Conservation (phyloP, 1,284 basidiomycete species). For the Ganoderma multipileum region DNA sequence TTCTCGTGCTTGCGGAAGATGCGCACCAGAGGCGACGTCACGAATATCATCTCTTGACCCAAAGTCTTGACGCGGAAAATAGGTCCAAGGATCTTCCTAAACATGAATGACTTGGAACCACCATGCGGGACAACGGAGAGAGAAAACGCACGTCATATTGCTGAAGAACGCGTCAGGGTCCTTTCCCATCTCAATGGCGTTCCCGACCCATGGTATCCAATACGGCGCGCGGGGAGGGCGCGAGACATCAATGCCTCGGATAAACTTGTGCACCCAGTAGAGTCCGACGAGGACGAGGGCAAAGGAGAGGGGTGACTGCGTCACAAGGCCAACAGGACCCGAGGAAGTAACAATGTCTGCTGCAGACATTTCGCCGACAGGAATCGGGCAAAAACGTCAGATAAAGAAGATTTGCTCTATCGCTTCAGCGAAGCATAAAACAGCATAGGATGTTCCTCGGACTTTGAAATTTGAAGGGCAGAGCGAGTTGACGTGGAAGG, state of each 20-base stretch:
- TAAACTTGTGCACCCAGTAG: slow-evolving; percentile 22
- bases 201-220: slow-evolving; percentile 36
- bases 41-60: slow-evolving; percentile 27
- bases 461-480: no score
- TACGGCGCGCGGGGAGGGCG: slow-evolving; percentile 35
- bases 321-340: slow-evolving; percentile 12
- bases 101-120: background rate
- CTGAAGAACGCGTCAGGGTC: slow-evolving; percentile 32
- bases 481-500: no score
- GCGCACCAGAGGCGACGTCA: slow-evolving; percentile 30
- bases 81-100: slow-evolving; percentile 28
- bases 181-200: slow-evolving; percentile 30
- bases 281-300: slow-evolving; percentile 19
- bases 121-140: background rate
- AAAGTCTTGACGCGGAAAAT: slow-evolving; percentile 29
- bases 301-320: slow-evolving; percentile 22
- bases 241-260: slow-evolving; percentile 11
- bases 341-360: background rate
- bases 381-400: background rate
- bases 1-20: background rate
- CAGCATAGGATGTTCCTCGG: background rate
- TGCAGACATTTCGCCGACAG: background rate
- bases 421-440: background rate
- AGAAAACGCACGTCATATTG: slow-evolving; percentile 23
- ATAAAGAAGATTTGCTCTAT: background rate